Base-by-base conservation (phyloP, 768 basidiomycete species). In the Tulasnella sp. region DNA sequence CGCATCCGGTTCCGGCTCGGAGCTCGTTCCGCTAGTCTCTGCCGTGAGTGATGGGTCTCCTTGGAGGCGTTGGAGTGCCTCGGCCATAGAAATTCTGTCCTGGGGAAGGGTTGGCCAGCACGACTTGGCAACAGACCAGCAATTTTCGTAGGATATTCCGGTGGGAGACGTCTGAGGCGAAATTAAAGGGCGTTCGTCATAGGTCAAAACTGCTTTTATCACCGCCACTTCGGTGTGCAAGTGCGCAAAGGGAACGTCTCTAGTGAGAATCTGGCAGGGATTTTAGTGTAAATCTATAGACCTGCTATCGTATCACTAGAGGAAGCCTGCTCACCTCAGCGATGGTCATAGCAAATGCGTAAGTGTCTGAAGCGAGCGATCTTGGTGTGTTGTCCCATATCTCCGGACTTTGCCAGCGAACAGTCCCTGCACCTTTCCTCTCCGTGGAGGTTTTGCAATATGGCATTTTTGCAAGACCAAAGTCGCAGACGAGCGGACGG, bases 341-440 rank as follows among this genome's bases (percentile, higher is more conserved):
- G 70, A 70, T 70, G 15, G 70, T 70, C 70, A 70, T 70, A 3
- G 35, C 70, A 70, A 70, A 70, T 3, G 70, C 70, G 29, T 70
- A 70, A 2, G 40, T 42, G 40, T 70, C 70, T 6, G 35, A 35
- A 5, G 32, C 70, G 40, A 32, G 26, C 35, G 70, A 70, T 13
- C 32, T 35, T 35, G 70, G 70, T 5, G 6, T 26, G 18, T 42
- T 42, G 40, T 20, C 18, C 70, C 70, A 70, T 6, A 70, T 5
- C 29, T 70, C 70, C 70, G 70, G 29, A 35, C 35, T 42, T 70
- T 70, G 70, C 70, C 70, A 70, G 18, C 35, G 70, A 42, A 70
- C 20, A 42, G 20, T 70, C 32, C 70, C 70, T 29, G 40, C 70
- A 26, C 70, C 70, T 35, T 70, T 35, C 29, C 40, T 70, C 70